Percentiles rank a stretch among this genome's conserved stretches.
Conservation (phyloP, 2,329 filamentous ascomycete genomes). For the Colletotrichum camelliae region DNA sequence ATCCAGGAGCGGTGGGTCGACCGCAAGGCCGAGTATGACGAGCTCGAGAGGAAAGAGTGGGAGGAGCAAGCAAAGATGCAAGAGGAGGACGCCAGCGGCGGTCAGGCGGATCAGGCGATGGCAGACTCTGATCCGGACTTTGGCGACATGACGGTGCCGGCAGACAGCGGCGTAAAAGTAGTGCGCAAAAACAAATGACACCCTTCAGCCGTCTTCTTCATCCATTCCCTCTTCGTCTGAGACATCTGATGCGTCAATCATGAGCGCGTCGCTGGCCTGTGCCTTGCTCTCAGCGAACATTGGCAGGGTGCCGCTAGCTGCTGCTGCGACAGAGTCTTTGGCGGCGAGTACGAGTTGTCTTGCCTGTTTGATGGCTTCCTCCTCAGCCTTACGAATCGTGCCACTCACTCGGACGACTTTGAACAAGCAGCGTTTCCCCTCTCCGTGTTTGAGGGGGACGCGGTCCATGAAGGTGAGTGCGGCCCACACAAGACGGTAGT, state of each 20-base stretch:
- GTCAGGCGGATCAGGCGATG: conserved; percentile 31
- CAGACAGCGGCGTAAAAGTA: conserved; percentile 74
- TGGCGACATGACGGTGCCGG: conserved; percentile 56
- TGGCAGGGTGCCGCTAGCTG: not conserved
- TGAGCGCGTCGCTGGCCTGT: conserved; percentile 66
- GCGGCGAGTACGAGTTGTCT: conserved; percentile 74
- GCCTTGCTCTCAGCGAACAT: conserved; percentile 53
- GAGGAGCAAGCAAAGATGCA: conserved; percentile 72
- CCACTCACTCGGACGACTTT: conserved; percentile 87
- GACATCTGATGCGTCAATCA: conserved; percentile 43
- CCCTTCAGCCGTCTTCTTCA: conserved; percentile 48
- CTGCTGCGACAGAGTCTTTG: conserved; percentile 38
- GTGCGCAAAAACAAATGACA: conserved; percentile 66
- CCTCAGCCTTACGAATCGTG: conserved; percentile 90
- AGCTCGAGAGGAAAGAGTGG: conserved; percentile 74
- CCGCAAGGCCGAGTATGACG: conserved; percentile 85
- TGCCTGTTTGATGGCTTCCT: conserved; percentile 84
- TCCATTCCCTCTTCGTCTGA: conserved; percentile 53
- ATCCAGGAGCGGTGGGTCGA: conserved; percentile 97
- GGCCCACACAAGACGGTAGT: conserved; percentile 90
- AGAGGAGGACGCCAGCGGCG: conserved; percentile 28
- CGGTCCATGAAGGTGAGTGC: conserved; percentile 81
- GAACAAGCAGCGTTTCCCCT: conserved; percentile 74
- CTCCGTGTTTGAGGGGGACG: conserved; percentile 59
- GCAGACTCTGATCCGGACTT: conserved; percentile 52